Evolutionary conservation across 495 filamentous ascomycete species (phyloP).

Genomic region (Aspergillus asperescens): DNA sequence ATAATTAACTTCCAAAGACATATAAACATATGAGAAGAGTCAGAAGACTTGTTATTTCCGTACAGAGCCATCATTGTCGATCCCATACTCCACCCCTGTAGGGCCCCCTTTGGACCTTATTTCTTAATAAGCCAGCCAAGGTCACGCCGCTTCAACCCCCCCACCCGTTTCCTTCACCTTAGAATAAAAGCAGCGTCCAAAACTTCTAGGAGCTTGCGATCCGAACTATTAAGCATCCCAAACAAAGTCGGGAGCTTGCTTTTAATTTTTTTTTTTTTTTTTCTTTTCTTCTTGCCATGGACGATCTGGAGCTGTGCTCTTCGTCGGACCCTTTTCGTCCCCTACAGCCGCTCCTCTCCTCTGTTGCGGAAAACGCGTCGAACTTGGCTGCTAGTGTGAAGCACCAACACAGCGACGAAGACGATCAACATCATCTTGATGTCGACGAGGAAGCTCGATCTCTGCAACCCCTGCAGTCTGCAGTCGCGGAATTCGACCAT

Average conservation of each 20-base stretch:
- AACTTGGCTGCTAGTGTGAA: constrained; percentile 17
- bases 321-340: constrained; percentile 15
- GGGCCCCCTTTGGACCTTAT: background rate
- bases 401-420: constrained; percentile 5
- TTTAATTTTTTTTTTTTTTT: background rate
- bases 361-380: constrained; percentile 24
- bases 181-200: constrained; percentile 27
- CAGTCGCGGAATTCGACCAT: constrained; percentile 20
- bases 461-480: constrained; percentile 21
- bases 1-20: background rate
- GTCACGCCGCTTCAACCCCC: constrained; percentile 23
- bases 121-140: background rate
- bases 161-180: constrained; percentile 5
- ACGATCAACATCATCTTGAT: constrained; percentile 3
- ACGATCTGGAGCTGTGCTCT: constrained; percentile 14
- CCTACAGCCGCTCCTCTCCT: constrained; percentile 19
- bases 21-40: constrained; percentile 1
- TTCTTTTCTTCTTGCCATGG: background rate
- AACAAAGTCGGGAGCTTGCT: background rate
- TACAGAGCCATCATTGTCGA: too few species aligned
- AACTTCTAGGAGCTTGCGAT: background rate
- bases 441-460: constrained; percentile 20
- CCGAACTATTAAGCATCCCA: background rate
- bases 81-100: background rate
- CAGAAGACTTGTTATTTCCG: background rate